phyloP scores from a whole-genome alignment of 164 flowering plant species.

The Vitis cinerea region DNA sequence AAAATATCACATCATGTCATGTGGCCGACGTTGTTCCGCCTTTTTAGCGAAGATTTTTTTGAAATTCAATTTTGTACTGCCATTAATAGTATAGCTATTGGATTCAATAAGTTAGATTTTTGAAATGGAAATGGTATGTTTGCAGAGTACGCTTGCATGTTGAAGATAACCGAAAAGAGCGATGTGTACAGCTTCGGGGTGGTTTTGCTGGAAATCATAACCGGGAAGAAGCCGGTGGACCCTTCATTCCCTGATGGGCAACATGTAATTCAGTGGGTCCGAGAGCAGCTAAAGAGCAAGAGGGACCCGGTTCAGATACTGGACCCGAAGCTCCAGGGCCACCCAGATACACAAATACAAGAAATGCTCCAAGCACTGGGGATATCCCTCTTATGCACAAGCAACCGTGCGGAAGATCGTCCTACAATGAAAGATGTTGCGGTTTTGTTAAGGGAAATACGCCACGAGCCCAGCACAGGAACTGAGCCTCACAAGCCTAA shows the following conservation, averaged over 20 bases:
- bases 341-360: conserved; percentile 65
- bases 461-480: conserved; percentile 45
- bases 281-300: conserved; percentile 62
- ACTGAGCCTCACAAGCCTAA: conserved; percentile 39
- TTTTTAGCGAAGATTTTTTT: no score
- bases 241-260: conserved; percentile 65
- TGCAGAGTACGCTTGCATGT: conserved; percentile 64
- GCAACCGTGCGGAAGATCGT: conserved; percentile 66
- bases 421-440: conserved; percentile 88
- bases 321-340: conserved; percentile 62
- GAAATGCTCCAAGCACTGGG: conserved; percentile 85
- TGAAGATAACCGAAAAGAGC: conserved; percentile 73
- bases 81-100: no score
- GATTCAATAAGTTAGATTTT: no score
- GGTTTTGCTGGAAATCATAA: conserved; percentile 65
- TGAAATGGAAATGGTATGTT: no score
- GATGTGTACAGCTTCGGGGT: conserved; percentile 85
- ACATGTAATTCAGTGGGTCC: conserved; percentile 74
- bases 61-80: neutral
- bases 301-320: conserved; percentile 61
- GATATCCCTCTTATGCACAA: conserved; percentile 71
- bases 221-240: conserved; percentile 75
- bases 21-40: no score
- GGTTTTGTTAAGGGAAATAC: conserved; percentile 61
- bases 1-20: no score